phyloP scores from a whole-genome alignment of 768 basidiomycete species.

The Boletus pseudo-olivaceus region DNA sequence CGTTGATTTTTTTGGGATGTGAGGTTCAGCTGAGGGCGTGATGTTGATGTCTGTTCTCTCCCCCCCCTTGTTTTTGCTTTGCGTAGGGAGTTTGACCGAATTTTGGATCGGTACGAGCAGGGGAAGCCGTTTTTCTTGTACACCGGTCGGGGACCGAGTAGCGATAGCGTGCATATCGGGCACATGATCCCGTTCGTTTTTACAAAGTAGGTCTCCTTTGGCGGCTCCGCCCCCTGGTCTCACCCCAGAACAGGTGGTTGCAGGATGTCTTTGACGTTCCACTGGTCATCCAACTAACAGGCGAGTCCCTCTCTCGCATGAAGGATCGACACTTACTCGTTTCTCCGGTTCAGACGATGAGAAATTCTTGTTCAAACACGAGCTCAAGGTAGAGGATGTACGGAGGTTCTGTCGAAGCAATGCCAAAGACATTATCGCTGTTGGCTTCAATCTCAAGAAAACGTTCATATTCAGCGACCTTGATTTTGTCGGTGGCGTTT shows the following conservation, averaged over 20 bases:
- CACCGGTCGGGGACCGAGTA: constrained; percentile 95
- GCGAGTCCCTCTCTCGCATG: constrained; percentile 36
- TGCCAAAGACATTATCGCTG: constrained; percentile 94
- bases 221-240: not conserved
- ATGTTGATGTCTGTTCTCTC: not conserved
- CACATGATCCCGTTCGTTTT: constrained; percentile 98
- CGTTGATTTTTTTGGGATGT: not conserved
- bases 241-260: constrained; percentile 65
- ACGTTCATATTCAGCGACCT: constrained; percentile 98
- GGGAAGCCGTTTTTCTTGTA: constrained; percentile 98
- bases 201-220: constrained; percentile 68
- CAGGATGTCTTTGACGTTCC: constrained; percentile 96
- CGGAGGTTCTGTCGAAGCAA: constrained; percentile 79
- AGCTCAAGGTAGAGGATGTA: constrained; percentile 86
- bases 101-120: constrained; percentile 93
- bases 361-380: constrained; percentile 97
- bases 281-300: constrained; percentile 92
- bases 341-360: constrained; percentile 73
- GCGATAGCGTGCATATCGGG: constrained; percentile 95
- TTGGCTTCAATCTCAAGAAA: constrained; percentile 86
- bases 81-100: constrained; percentile 83
- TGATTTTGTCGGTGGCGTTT: constrained; percentile 84
- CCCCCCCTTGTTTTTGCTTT: not conserved
- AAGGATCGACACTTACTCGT: not conserved
- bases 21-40: not conserved